Evolutionary conservation across 2,329 filamentous ascomycete genomes (phyloP), one percentile per base, ranked within the genome.

Genomic region (Alternaria conjuncta): DNA sequence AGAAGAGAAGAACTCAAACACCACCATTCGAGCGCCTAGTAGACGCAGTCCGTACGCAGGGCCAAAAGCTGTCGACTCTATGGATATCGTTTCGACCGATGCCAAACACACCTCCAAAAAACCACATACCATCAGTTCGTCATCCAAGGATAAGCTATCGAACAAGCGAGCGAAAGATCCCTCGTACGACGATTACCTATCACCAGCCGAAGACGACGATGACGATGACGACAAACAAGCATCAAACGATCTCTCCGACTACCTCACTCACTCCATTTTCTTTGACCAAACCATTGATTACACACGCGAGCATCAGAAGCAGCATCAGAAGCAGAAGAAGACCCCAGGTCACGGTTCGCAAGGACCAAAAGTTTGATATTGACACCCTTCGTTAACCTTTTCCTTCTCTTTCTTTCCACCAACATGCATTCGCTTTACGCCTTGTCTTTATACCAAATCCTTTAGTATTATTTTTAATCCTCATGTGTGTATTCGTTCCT

Each of bases 1-100:
- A 3, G 75, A 78, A 41, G 76, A 78, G 63, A 79, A 75, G 57
- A 60, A 47, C 1, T 74, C 70, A 3, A 75, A 76, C 47, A 75
- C 71, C 9, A 79, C 76, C 0, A 79, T 78, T 32, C 70, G 77
- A 36, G 73, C 75, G 8, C 69, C 71, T 0, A 74, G 69, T 50
- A 68, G 73, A 9, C 41, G 65, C 13, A 71, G 72, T 6, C 71
- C 73, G 10, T 69, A 75, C 51, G 58, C 28, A 6, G 32, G 69
- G 0, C 69, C 75, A 0, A 66, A 68, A 55, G 58, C 68, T 6
- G 36, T 75, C 6, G 65, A 69, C 30, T 51, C 28, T 20, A 60
- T 55, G 51, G 26, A 56, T 15, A 32, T 56, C 1, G 51, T 60
- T n/a, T 45, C 63, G 57, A 47, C 50, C 9, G 32, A 23, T 28